Base-by-base conservation (phyloP, 2,329 filamentous ascomycete genomes). In the Aspergillus thermomutatus region DNA sequence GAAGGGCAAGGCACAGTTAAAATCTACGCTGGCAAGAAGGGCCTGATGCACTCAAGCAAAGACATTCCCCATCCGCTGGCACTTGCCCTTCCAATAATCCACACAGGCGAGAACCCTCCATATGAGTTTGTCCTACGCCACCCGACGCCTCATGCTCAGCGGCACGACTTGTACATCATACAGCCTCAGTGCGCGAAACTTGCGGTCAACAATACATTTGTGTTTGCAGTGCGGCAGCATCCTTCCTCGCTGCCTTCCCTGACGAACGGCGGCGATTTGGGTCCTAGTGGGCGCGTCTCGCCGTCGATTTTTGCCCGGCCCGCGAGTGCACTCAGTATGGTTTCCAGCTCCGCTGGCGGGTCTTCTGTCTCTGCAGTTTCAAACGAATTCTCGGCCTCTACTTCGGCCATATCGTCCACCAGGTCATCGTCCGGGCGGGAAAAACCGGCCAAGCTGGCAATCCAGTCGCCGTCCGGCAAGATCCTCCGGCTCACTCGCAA, bases 41-140 rank as follows among this genome's bases (percentile, higher is more conserved):
- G 95, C 0, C 81, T 99, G 54, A 97, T 97, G 92, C 94, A 97
- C 76, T 95, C 90, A 61, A 93, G 94, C 79, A 94, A 94, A 73
- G 91, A 97, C 71, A 97, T 97, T 54, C 92, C 94, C 7, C 93
- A 99, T 69, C 88, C 92, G 2, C 79, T 99, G 53, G 92, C 93
- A 0, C 87, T 97, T 62, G 87, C 92, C 3, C 77, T 99, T n/a
- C 93, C 94, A 0, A 87, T 99, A 52, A 84, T 91, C 40, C 94
- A 99, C 74, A 88, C 86, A 0, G 94, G 94, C 58, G 89, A 93
- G 65, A 99, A 99, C 69, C 94, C 94, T 3, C 85, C 90, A 0
- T 99, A 96, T 73, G 91, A 96, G 57, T 99, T 97, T 74, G 83
- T 97, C 48, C 89, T 88, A 41, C 86, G 94, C 4, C 94, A 99